phyloP scores from a whole-genome alignment of 345 rosid genomes.

The rapeseed (Brassica napus) region DNA sequence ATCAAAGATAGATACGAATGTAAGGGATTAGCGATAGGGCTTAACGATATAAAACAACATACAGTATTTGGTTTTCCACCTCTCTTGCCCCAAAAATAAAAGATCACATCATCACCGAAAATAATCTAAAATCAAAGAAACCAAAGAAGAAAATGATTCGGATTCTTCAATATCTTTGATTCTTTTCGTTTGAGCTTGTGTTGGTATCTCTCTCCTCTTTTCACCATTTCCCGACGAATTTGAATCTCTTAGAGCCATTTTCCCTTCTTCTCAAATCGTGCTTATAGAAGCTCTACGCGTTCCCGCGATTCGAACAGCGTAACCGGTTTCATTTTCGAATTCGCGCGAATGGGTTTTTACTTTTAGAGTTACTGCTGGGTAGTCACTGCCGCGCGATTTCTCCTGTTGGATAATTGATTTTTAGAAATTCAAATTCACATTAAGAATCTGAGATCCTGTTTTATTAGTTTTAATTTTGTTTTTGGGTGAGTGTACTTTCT shows the following conservation, averaged over 20 bases:
- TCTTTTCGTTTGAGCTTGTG: neutral
- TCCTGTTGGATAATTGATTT: neutral
- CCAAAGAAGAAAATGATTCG: neutral
- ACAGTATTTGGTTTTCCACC: neutral
- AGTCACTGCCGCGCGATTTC: neutral
- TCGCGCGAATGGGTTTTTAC: neutral
- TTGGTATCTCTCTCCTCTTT: neutral
- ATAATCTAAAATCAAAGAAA: neutral
- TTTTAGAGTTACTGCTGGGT: neutral
- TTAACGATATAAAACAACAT: constrained; percentile 14
- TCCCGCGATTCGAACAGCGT: neutral
- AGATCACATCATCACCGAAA: neutral
- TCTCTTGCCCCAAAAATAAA: neutral
- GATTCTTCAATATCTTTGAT: constrained; percentile 4
- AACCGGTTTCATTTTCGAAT: neutral
- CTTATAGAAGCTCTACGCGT: neutral
- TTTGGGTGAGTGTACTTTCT: neutral
- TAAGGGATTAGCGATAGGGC: neutral
- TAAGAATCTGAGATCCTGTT: neutral
- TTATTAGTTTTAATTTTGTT: neutral
- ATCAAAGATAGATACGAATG: constrained; percentile 5
- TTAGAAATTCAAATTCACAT: neutral
- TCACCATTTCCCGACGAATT: neutral
- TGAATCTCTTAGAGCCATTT: constrained; percentile 12
- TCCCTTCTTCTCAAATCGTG: neutral